These are phyloP conservation scores for Eucalyptus leucophloia DNA, from an alignment of 345 rosid genomes.

Conservation along the genomic window DNA sequence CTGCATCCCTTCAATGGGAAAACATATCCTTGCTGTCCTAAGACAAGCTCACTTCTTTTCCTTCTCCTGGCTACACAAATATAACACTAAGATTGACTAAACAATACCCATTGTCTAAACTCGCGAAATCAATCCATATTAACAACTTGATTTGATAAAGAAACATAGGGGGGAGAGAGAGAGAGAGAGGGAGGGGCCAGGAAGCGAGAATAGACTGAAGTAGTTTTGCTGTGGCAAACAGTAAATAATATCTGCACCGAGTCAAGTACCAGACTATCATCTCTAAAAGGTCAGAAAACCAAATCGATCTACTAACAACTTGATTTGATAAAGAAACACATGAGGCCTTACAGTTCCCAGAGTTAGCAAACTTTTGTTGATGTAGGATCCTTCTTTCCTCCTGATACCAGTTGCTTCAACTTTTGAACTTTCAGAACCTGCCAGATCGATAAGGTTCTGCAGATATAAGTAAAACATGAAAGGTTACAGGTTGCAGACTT, in stretches of 20 bases:
- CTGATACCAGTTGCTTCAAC: conserved; percentile 93
- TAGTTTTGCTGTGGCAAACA: not conserved
- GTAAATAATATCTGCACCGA: not conserved
- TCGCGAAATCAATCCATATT: not conserved
- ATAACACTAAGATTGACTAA: not conserved
- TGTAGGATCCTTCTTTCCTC: conserved; percentile 96
- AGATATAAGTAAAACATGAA: conserved; percentile 23
- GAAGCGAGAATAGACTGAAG: not conserved
- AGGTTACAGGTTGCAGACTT: conserved; percentile 6
- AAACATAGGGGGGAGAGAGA: not conserved
- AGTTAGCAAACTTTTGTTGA: conserved; percentile 93
- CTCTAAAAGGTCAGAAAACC: not conserved
- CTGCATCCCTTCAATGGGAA: not conserved
- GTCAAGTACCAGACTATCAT: not conserved
- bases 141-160: not conserved
- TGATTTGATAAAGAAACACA: not conserved
- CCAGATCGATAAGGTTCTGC: conserved; percentile 99
- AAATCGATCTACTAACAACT: not conserved
- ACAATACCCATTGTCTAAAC: not conserved
- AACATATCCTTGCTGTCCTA: not conserved
- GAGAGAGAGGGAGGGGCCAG: not conserved
- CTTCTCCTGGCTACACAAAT: not conserved
- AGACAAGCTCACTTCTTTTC: not conserved
- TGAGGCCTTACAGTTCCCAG: conserved; percentile 85
- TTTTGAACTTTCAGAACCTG: conserved; percentile 99